Evolutionary conservation across 208 protist species (phyloP).

Genomic region (Spongospora subterranea): DNA sequence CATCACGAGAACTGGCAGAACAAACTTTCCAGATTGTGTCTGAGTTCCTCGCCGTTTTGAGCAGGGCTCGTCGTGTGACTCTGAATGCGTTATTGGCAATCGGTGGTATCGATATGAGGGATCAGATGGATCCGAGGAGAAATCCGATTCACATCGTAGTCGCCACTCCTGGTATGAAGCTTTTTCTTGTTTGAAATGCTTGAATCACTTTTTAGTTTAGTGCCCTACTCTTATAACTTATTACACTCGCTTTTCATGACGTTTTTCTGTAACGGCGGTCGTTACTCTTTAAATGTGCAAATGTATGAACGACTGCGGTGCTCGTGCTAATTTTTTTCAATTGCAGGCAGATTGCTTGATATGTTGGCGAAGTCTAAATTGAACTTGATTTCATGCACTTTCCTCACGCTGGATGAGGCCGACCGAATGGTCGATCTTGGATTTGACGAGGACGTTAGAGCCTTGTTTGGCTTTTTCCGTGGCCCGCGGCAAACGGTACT

Average conservation of each 20-base stretch:
- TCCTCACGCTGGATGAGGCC: slow-evolving; percentile 85
- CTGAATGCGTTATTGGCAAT: slow-evolving; percentile 77
- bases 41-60: slow-evolving; percentile 33
- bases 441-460: slow-evolving; percentile 74
- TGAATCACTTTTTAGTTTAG: too few relatives aligned
- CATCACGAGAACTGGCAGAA: slow-evolving; percentile 82
- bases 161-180: slow-evolving; percentile 78
- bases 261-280: too few relatives aligned
- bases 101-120: slow-evolving; percentile 79
- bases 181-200: not conserved
- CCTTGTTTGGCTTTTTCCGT: slow-evolving; percentile 74
- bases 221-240: too few relatives aligned
- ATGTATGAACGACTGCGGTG: too few relatives aligned
- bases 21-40: slow-evolving; percentile 80
- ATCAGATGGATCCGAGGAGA: slow-evolving; percentile 73
- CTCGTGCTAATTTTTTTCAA: not conserved
- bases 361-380: slow-evolving; percentile 80
- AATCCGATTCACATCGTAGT: slow-evolving; percentile 83
- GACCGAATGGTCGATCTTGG: slow-evolving; percentile 82
- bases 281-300: too few relatives aligned
- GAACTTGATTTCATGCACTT: slow-evolving; percentile 78
- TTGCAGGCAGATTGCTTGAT: slow-evolving; percentile 78
- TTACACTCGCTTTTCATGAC: too few relatives aligned
- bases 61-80: not conserved
- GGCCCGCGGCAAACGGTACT: slow-evolving; percentile 82